Evolutionary conservation across 805 yeast species (phyloP), one percentile per base, ranked within the genome.

Genomic region (Jamesozyma spencerorum): DNA sequence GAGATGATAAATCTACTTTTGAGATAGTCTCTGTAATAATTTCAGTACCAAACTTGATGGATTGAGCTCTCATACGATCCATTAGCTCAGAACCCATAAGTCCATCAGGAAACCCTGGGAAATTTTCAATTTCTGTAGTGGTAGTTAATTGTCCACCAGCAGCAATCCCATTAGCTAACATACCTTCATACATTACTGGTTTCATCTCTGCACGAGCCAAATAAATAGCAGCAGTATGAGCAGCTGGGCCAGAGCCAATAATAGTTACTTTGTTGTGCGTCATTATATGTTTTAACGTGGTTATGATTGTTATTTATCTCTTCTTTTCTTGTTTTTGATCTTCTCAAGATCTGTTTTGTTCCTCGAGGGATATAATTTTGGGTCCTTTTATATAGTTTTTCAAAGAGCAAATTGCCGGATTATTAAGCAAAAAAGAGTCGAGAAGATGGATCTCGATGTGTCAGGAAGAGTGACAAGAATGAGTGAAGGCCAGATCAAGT

Each of bases 141-240:
- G 99, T 92, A 49, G 99, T 92, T 55, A 92, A 74, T 69, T 92
- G 99, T 46, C 98, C 98, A 56, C 98, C 98, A 20, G 98, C 96
- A 40, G 98, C 98, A 53, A 90, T 75, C 53, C 98, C 98, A 66
- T 92, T 92, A 50, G 98, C 98, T 44, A 70, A 55, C 82, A 90
- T 72, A 57, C 98, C 98, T 69, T 92, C 98, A 68, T 87, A 92
- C 54, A 92, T 65, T 24, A 84, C 79, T 18, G 98, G 97, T 66
- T 83, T 80, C 60, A 87, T 77, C 72, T 92, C 98, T 33, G 98
- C 98, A 66, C 98, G 81, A 24, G 97, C 81, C 41, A 92, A 72
- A 66, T 92, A 92, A 64, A 92, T 85, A 50, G 98, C 98, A 38
- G 98, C 98, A 34, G 98, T 92, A 74, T 92, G 96, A 41, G 97